Evolutionary conservation across 176 grass and related monocot species (phyloP), one percentile per base, ranked within the genome.

Genomic region (Luzula sylvatica): DNA sequence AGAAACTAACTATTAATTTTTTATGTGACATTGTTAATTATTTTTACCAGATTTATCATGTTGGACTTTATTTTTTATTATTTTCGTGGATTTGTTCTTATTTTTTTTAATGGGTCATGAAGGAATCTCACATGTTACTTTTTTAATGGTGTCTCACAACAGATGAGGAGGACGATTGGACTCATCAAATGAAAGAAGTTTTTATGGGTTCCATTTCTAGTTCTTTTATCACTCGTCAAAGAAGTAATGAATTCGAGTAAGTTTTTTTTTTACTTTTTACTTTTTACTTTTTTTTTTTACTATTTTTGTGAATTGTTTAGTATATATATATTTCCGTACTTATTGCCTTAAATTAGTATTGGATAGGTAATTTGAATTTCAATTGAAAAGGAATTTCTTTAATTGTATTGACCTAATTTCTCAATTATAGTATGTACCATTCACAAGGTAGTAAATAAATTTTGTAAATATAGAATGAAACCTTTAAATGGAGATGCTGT

Each of bases 121-220:
- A 35, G 30, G 30, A 35, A 35, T 64, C 24, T 64, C 42, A 47
- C 59, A 64, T n/a, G 3, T 12, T 49, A 44, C 17, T 64, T 64
- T 35, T 13, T 32, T 64, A 49, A 49, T 63, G 19, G 30, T 47
- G 44, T 49, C n/a, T n/a, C n/a, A n/a, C n/a, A n/a, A n/a, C 59
- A 64, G 42, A 64, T 49, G 42, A 19, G 59, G 24, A 46, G n/a
- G 23, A 26, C 59, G 20, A 49, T 8, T 15, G 16, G 28, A 27
- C 25, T 30, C 28, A 44, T 13, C 25, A 64, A n/a, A n/a, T 64
- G 59, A 64, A 64, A 48, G 43, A 23, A 17, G 9, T 43, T 20
- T 9, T 61, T 15, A 44, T 61, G 21, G 38, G 18, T 26, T 45
- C 26, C 14, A 20, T 61, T 61, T 40, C 56, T 61, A 42, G 21